Percentiles rank a stretch among this genome's conserved stretches.
Evolutionary conservation across 2,329 filamentous ascomycete species (phyloP).

Genomic region (Aspergillus sp.): DNA sequence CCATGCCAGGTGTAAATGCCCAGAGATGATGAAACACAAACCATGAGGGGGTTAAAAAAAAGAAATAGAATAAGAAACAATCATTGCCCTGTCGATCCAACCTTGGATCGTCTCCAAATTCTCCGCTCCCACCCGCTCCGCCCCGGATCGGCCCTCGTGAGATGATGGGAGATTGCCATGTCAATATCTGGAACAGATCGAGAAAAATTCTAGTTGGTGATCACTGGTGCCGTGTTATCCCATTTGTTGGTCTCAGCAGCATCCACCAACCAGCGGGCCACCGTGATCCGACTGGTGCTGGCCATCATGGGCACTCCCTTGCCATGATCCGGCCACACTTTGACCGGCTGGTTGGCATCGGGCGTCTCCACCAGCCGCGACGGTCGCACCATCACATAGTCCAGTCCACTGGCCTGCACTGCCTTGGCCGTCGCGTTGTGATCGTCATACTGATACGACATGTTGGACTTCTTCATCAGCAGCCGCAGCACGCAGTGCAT

Average conservation of each 20-base stretch:
- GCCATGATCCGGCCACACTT: constrained; percentile 47
- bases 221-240: constrained; percentile 50
- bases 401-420: constrained; percentile 39
- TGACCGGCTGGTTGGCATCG: constrained; percentile 32
- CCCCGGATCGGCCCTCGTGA: no score
- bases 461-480: constrained; percentile 52
- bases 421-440: constrained; percentile 51
- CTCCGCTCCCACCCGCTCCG: no score
- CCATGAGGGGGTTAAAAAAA: no score
- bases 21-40: no score
- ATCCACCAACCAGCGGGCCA: constrained; percentile 52
- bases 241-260: constrained; percentile 46
- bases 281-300: constrained; percentile 39
- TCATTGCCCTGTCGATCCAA: no score
- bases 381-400: constrained; percentile 51
- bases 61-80: no score
- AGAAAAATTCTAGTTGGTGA: constrained; percentile 41
- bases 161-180: no score
- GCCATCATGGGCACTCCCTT: constrained; percentile 47
- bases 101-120: no score
- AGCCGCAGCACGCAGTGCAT: constrained; percentile 47
- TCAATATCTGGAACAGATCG: no score
- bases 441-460: constrained; percentile 51
- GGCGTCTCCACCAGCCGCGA: constrained; percentile 47
- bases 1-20: no score